Percentiles rank a stretch among this genome's conserved stretches.
Evolutionary conservation across 2,329 filamentous ascomycete genomes (phyloP).

Genomic region (Cordyceps fumosorosea): DNA sequence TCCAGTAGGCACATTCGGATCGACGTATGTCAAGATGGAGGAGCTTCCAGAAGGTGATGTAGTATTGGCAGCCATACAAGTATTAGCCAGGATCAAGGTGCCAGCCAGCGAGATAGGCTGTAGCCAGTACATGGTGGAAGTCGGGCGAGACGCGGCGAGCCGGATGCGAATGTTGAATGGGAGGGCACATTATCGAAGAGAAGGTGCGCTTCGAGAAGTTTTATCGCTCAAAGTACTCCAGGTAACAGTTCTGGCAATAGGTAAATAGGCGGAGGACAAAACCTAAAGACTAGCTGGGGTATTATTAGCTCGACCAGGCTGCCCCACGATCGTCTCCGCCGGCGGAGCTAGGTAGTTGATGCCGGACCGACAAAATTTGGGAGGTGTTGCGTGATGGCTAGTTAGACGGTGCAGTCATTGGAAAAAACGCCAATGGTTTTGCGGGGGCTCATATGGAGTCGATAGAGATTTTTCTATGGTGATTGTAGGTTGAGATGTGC

Average conservation of each 20-base stretch:
- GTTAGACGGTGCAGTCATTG: background rate
- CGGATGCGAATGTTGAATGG: background rate
- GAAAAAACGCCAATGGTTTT: background rate
- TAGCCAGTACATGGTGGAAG: slow-evolving; percentile 14
- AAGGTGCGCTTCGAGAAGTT: background rate
- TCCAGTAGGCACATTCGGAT: slow-evolving; percentile 18
- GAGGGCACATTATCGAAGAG: background rate
- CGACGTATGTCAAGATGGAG: slow-evolving; percentile 1
- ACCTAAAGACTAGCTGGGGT: background rate
- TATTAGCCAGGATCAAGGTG: slow-evolving; percentile 6
- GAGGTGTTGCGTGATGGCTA: background rate
- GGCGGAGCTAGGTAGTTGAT: background rate
- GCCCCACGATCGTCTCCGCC: slow-evolving; percentile 4
- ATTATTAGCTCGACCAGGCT: background rate
- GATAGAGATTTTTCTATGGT: background rate
- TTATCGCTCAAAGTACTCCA: background rate
- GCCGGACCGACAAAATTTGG: slow-evolving; percentile 4
- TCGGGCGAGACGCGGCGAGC: too few species aligned
- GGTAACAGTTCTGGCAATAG: background rate
- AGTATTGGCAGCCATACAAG: background rate
- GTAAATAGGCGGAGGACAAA: background rate
- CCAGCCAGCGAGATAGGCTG: slow-evolving; percentile 8
- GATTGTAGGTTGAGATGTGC: too few species aligned
- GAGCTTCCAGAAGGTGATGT: background rate
- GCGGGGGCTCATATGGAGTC: background rate